Percentiles rank a stretch among this genome's conserved stretches.
phyloP scores from a whole-genome alignment of 2,329 filamentous ascomycete species.

The Trichophyton mentagrophytes region DNA sequence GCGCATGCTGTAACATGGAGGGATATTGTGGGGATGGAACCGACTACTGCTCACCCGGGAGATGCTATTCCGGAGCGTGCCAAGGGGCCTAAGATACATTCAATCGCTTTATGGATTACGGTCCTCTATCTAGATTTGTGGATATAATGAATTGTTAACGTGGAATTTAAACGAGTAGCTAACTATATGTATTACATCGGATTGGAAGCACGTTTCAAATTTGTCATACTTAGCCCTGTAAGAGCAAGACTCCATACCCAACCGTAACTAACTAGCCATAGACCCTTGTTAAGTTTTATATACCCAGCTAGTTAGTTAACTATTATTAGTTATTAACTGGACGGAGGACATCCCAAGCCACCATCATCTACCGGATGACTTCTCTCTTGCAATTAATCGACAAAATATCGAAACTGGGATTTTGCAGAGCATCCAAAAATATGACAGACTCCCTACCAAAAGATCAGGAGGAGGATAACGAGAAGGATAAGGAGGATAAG shows the following conservation, averaged over 20 bases:
- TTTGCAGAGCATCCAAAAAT: neutral
- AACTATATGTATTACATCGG: neutral
- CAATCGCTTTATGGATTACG: neutral
- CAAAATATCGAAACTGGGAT: neutral
- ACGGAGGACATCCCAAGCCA: neutral
- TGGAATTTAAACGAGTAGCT: neutral
- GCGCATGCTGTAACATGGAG: constrained; percentile 9
- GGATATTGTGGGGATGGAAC: constrained; percentile 15
- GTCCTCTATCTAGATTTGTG: neutral
- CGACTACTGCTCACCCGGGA: constrained; percentile 17
- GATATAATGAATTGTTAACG: neutral
- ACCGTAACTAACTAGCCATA: neutral
- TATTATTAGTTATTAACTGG: too few species aligned
- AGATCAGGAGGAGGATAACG: neutral
- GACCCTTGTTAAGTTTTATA: too few species aligned
- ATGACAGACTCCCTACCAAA: neutral
- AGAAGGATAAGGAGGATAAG: neutral
- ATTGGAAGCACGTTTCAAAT: neutral
- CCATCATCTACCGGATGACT: too few species aligned
- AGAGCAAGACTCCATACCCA: too few species aligned
- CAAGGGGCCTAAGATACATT: neutral
- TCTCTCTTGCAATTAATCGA: neutral
- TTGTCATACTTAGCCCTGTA: too few species aligned
- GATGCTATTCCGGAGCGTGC: constrained; percentile 15
- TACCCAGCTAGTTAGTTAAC: too few species aligned